phyloP scores from a whole-genome alignment of 2,329 filamentous ascomycete genomes.

The Lachnellula arida region DNA sequence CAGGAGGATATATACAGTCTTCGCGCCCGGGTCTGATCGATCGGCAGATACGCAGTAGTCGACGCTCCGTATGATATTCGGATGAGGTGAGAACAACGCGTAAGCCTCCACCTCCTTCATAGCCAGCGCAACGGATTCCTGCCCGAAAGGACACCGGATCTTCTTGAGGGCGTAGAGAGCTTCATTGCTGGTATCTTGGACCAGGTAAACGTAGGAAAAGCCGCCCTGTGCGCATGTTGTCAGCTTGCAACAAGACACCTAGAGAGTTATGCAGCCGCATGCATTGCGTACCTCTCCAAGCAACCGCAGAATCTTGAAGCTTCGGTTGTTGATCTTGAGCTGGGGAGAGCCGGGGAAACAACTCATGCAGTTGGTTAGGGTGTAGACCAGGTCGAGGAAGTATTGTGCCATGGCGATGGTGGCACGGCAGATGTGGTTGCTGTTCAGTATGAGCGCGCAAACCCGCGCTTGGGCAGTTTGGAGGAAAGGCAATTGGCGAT shows the following conservation, averaged over 20 bases:
- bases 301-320: conserved; percentile 91
- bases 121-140: conserved; percentile 90
- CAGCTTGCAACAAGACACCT: conserved; percentile 6
- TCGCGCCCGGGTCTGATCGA: conserved; percentile 61
- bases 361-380: conserved; percentile 88
- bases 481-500: neutral
- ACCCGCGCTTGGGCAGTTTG: neutral
- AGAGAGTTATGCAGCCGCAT: neutral
- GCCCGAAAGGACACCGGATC: conserved; percentile 95
- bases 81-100: conserved; percentile 75
- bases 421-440: conserved; percentile 12
- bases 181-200: conserved; percentile 80
- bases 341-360: conserved; percentile 94
- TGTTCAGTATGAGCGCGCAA: neutral
- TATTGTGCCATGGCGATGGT: conserved; percentile 65
- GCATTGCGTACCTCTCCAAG: conserved; percentile 70
- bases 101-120: conserved; percentile 98
- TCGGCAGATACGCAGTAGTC: conserved; percentile 81
- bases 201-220: conserved; percentile 98
- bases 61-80: conserved; percentile 80
- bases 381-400: conserved; percentile 83
- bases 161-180: conserved; percentile 95
- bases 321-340: conserved; percentile 89
- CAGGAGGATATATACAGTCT: conserved; percentile 94
- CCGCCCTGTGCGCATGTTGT: conserved; percentile 59